Evolutionary conservation across 2,329 filamentous ascomycete genomes (phyloP).

Genomic region (Exophiala dermatitidis): DNA sequence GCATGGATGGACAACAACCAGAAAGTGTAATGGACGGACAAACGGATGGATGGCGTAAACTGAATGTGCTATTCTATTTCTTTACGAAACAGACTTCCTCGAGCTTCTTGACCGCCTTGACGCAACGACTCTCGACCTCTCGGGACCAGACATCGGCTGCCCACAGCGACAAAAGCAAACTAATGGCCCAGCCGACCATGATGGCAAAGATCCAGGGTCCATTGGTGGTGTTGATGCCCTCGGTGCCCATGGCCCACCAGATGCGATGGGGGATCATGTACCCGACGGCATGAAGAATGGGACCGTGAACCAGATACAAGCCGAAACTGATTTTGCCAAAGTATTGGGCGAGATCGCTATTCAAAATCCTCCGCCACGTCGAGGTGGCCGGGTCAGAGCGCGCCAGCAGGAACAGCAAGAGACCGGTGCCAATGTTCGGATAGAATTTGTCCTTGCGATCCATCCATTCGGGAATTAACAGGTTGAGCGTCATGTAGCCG

Average conservation of each 20-base stretch:
- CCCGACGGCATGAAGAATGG: conserved; percentile 38
- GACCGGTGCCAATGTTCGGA: conserved; percentile 36
- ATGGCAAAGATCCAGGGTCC: conserved; percentile 36
- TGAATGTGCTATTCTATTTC: neutral
- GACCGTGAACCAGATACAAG: conserved; percentile 44
- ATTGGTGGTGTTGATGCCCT: conserved; percentile 28
- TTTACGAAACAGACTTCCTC: conserved; percentile 24
- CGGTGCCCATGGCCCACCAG: conserved; percentile 36
- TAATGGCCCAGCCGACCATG: conserved; percentile 37
- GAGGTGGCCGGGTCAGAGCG: conserved; percentile 34
- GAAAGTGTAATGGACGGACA: no score
- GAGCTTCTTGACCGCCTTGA: conserved; percentile 23
- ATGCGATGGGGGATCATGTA: conserved; percentile 33
- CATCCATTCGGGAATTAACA: conserved; percentile 33
- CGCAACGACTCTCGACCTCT: conserved; percentile 25
- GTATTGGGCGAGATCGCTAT: conserved; percentile 38
- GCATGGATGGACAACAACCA: no score
- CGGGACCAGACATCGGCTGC: conserved; percentile 46
- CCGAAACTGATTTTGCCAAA: conserved; percentile 44
- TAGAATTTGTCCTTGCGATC: conserved; percentile 34
- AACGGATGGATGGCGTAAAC: no score
- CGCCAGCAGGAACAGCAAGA: conserved; percentile 40
- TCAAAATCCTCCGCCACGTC: conserved; percentile 36
- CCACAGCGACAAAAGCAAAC: conserved; percentile 44
- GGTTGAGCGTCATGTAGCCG: conserved; percentile 38